phyloP scores from a whole-genome alignment of 306 rosid genomes.

The Oemleria cerasiformis region DNA sequence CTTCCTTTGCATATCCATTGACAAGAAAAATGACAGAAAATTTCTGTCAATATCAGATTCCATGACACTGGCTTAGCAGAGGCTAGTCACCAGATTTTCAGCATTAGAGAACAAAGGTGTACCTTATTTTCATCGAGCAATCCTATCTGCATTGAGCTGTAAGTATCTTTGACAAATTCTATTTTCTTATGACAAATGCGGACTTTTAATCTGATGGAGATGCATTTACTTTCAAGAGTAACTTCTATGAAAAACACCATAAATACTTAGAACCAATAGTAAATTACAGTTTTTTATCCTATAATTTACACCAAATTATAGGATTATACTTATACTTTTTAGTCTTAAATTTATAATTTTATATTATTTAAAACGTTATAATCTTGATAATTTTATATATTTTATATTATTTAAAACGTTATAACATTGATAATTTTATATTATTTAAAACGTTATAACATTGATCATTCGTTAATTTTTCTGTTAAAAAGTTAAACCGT shows the following conservation, averaged over 20 bases:
- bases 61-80: background rate
- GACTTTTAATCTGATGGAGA: background rate
- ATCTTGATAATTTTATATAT: too few relatives aligned
- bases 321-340: too few relatives aligned
- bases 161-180: constrained; percentile 2
- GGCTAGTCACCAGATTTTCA: background rate
- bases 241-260: background rate
- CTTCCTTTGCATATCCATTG: constrained; percentile 60
- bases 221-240: background rate
- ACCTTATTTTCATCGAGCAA: background rate
- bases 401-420: too few relatives aligned
- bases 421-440: too few relatives aligned
- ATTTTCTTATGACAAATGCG: background rate
- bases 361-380: too few relatives aligned
- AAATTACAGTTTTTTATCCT: too few relatives aligned
- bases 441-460: too few relatives aligned
- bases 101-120: background rate
- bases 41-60: constrained; percentile 41
- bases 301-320: too few relatives aligned
- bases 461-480: too few relatives aligned
- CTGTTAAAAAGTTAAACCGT: too few relatives aligned
- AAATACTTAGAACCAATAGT: background rate
- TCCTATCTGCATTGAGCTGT: background rate
- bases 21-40: constrained; percentile 22
- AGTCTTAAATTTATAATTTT: too few relatives aligned